A percentile compares a stretch with the other conserved stretches of the same genome.
Conservation (phyloP, 2,329 filamentous ascomycete species). For the Ceratocystis alfenasii region DNA sequence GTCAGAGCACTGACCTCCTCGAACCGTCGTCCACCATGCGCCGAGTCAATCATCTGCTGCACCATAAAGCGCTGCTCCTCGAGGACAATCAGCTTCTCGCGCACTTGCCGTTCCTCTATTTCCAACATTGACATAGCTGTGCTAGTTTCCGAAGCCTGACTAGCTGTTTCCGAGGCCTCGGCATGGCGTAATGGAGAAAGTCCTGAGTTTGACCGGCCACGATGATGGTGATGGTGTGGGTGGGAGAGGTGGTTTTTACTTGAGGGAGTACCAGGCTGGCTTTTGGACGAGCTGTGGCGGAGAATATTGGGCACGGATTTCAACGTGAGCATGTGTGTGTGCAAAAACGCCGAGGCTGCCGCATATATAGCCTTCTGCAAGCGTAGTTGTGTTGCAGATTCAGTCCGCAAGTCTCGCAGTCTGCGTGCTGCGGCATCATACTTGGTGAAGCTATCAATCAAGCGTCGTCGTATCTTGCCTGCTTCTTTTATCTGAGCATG, state of each 20-base stretch:
- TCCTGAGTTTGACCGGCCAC: neutral
- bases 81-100: conserved; percentile 68
- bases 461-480: conserved; percentile 73
- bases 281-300: conserved; percentile 27
- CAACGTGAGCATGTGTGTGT: conserved; percentile 80
- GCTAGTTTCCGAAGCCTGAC: conserved; percentile 40
- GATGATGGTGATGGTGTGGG: conserved; percentile 14
- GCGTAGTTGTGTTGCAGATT: conserved; percentile 57
- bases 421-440: conserved; percentile 73
- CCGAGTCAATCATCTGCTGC: conserved; percentile 68
- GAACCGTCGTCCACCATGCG: conserved; percentile 64
- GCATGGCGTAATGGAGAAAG: conserved; percentile 35
- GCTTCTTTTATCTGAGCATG: conserved; percentile 69
- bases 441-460: conserved; percentile 80
- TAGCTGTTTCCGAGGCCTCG: conserved; percentile 37
- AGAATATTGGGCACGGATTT: conserved; percentile 61
- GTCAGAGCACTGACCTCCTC: conserved; percentile 75
- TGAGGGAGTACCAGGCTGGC: neutral
- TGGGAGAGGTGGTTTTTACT: neutral
- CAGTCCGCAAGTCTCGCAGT: conserved; percentile 64
- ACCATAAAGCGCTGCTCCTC: conserved; percentile 90
- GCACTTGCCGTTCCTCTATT: conserved; percentile 68
- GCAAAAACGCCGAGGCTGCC: conserved; percentile 70
- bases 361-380: conserved; percentile 74
- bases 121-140: conserved; percentile 45